Conservation (phyloP, 495 filamentous ascomycete species). For the Lasiosphaeria ovina region DNA sequence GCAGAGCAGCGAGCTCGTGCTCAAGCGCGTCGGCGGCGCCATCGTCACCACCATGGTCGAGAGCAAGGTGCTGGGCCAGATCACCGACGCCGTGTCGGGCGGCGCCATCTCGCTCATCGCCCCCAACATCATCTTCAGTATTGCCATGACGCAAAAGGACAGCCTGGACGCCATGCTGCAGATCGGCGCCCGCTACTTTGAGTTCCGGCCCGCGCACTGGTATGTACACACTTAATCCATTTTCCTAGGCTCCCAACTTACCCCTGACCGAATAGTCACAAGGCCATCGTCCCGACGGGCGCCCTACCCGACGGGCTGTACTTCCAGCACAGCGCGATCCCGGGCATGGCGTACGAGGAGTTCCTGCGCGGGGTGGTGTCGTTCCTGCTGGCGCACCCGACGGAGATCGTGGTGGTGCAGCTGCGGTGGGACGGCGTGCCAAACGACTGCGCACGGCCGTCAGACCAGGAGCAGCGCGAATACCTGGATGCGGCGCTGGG, state of each 20-base stretch:
- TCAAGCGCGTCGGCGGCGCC: conserved; percentile 38
- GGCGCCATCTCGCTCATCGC: conserved; percentile 39
- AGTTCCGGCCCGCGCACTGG: conserved; percentile 53
- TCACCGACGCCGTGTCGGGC: conserved; percentile 34
- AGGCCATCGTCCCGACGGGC: conserved; percentile 29
- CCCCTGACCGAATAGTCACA: no score
- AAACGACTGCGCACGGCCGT: conserved; percentile 42
- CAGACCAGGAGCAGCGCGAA: conserved; percentile 40
- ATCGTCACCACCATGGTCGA: conserved; percentile 38
- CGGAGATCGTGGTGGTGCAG: conserved; percentile 53
- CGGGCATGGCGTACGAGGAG: conserved; percentile 50
- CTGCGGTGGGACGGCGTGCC: conserved; percentile 55
- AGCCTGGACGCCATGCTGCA: conserved; percentile 42
- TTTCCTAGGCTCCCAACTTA: no score
- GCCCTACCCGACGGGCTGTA: conserved; percentile 47
- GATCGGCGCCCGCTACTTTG: conserved; percentile 55
- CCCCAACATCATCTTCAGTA: conserved; percentile 50
- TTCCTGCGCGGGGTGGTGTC: conserved; percentile 46
- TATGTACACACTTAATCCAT: no score
- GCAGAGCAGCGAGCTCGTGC: conserved; percentile 38
- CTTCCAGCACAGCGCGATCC: conserved; percentile 55
- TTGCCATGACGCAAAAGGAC: conserved; percentile 58
- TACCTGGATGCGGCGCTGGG: conserved; percentile 40
- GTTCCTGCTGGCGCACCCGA: conserved; percentile 44
- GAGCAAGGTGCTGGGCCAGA: conserved; percentile 28